These are phyloP conservation scores for Amoebophrya sp. DNA, from an alignment of 169 alveolate species.

Conservation along the genomic window DNA sequence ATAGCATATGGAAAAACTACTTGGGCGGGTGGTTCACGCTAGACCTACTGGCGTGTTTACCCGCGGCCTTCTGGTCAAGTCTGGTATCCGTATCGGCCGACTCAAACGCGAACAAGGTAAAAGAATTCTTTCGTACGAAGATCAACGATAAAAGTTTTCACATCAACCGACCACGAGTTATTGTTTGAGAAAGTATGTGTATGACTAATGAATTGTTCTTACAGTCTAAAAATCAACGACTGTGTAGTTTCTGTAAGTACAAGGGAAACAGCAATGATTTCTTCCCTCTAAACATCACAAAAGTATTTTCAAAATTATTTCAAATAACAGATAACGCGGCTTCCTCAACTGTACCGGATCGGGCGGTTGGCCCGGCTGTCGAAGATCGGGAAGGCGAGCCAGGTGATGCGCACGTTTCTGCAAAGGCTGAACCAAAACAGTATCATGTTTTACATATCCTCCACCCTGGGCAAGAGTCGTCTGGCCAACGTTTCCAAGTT, in stretches of 20 bases:
- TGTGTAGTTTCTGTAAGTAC: too few relatives aligned
- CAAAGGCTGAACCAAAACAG: neutral
- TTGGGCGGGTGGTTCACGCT: constrained; percentile 11
- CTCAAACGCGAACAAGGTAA: constrained; percentile 2
- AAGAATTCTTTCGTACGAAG: too few relatives aligned
- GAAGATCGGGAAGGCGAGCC: neutral
- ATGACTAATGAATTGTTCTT: too few relatives aligned
- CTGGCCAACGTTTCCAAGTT: neutral
- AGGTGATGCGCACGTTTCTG: neutral
- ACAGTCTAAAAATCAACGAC: too few relatives aligned
- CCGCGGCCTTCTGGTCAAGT: neutral
- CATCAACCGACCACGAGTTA: too few relatives aligned
- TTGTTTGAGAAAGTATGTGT: too few relatives aligned
- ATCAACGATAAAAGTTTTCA: too few relatives aligned
- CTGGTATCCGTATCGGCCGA: neutral
- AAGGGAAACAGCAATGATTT: too few relatives aligned
- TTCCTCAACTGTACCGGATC: constrained; percentile 7
- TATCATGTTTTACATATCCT: neutral
- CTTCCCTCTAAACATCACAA: too few relatives aligned
- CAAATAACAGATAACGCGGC: neutral
- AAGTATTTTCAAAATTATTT: too few relatives aligned
- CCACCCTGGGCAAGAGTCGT: neutral
- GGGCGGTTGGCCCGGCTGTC: neutral
- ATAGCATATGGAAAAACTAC: neutral
- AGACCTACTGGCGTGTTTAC: neutral